Conservation (phyloP, 2,329 filamentous ascomycete species). For the Karstenula rhodostoma region DNA sequence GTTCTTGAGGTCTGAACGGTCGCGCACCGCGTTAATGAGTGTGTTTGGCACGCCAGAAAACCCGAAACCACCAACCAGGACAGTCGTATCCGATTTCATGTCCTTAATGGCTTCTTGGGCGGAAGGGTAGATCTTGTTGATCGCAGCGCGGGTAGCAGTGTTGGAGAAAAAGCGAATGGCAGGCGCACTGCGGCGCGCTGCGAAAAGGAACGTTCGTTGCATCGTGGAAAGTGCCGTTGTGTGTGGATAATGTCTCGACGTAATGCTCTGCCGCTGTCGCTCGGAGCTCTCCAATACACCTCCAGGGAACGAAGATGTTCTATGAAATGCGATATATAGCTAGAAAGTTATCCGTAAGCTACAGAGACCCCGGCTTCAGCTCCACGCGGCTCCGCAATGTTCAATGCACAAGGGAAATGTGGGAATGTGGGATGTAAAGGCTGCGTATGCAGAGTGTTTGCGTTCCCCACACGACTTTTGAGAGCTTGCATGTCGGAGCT, state of each 20-base stretch:
- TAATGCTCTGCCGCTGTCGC: constrained; percentile 4
- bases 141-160: constrained; percentile 40
- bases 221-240: constrained; percentile 27
- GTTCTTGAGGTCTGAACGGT: constrained; percentile 44
- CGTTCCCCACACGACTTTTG: constrained; percentile 43
- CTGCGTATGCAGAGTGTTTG: constrained; percentile 35
- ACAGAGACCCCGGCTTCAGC: constrained; percentile 13
- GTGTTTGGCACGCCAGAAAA: constrained; percentile 51
- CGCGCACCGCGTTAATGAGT: constrained; percentile 50
- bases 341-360: constrained; percentile 11
- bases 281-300: constrained; percentile 7
- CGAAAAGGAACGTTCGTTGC: constrained; percentile 46
- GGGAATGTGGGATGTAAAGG: constrained; percentile 25
- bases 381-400: constrained; percentile 25
- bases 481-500: constrained; percentile 33
- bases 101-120: constrained; percentile 50
- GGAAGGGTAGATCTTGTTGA: constrained; percentile 51
- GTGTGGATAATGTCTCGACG: not conserved
- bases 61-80: constrained; percentile 50
- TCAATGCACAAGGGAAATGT: constrained; percentile 20
- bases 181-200: constrained; percentile 41
- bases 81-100: constrained; percentile 47
- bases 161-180: constrained; percentile 47
- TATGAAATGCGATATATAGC: constrained; percentile 5
- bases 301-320: not conserved